phyloP scores from a whole-genome alignment of 805 yeast genomes.

The Teunomyces pallodes region DNA sequence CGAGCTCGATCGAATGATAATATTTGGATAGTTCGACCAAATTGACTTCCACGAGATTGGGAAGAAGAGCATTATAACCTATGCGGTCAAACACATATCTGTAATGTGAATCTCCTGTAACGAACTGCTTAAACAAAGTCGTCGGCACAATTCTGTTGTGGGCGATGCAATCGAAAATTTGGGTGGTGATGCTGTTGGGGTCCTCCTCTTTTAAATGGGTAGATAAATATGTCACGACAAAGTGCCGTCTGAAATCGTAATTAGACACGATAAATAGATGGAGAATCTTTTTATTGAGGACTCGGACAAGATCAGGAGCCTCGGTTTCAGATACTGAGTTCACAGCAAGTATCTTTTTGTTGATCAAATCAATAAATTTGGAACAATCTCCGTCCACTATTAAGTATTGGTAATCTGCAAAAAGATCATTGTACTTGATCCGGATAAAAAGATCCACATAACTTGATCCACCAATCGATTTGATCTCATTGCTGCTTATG shows the following conservation, averaged over 20 bases:
- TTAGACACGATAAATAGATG: constrained; percentile 30
- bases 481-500: background rate
- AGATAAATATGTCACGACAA: constrained; percentile 19
- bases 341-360: constrained; percentile 26
- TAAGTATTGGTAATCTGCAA: constrained; percentile 31
- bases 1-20: constrained; percentile 24
- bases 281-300: constrained; percentile 26
- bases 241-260: constrained; percentile 32
- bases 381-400: constrained; percentile 9
- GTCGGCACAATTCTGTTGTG: constrained; percentile 15
- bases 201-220: background rate
- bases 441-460: constrained; percentile 12
- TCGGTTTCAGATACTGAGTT: constrained; percentile 11
- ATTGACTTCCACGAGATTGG: constrained; percentile 31
- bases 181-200: background rate
- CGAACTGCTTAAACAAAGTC: constrained; percentile 12
- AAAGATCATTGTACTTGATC: constrained; percentile 31
- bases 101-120: background rate
- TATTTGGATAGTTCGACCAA: constrained; percentile 27
- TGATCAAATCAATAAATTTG: constrained; percentile 23
- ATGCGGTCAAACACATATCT: background rate
- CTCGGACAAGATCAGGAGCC: constrained; percentile 6
- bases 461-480: background rate
- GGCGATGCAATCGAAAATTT: constrained; percentile 9
- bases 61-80: background rate